Base-by-base conservation (phyloP, 768 basidiomycete genomes). In the Auriscalpium vulgare region DNA sequence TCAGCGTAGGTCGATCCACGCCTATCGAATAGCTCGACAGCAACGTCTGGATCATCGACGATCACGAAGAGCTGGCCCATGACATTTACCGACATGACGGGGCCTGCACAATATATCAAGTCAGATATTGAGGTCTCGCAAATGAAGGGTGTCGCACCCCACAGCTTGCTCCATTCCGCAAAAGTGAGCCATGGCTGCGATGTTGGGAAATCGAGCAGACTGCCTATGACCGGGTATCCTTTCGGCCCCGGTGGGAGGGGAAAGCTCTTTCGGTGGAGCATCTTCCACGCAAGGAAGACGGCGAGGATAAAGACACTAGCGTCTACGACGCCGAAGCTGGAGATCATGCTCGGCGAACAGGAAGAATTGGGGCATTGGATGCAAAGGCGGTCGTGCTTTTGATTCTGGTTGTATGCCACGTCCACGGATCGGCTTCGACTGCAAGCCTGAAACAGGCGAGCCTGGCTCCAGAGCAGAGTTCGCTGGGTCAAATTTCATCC, bases 11-110 rank as follows among this genome's bases (percentile, higher is more conserved):
- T 59, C 46, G 52, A 51, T 14, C 63, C 58, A 0, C 58, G 56
- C 40, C 59, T 61, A n/a, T 66, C 65, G 10, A 66, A 54, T 3
- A 63, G 55, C 38, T 66, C 62, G 38, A 51, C 45, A 8, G 63
- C 53, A 10, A 56, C 55, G 29, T 58, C 38, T 11, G 51, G 46
- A 9, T 53, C 53, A 14, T 56, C 50, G 13, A 66, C 50, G 50
- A 66, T 38, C 16, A 64, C 40, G 16, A 63, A 37, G 16, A 16
- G 29, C 35, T 56, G 53, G 2, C 63, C 61, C 3, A 62, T 44
- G 2, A 57, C 51, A 3, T 49, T 38, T 8, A 64, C n/a, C 17
- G 53, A 56, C 14, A 56, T 40, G 17, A 64, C 48, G 16, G 54
- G 47, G 17, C 63, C 60, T 61, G 51, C 2, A 29, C 14, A 37